These are phyloP conservation scores for Malus fusca DNA, from an alignment of 306 rosid species.

Conservation along the genomic window DNA sequence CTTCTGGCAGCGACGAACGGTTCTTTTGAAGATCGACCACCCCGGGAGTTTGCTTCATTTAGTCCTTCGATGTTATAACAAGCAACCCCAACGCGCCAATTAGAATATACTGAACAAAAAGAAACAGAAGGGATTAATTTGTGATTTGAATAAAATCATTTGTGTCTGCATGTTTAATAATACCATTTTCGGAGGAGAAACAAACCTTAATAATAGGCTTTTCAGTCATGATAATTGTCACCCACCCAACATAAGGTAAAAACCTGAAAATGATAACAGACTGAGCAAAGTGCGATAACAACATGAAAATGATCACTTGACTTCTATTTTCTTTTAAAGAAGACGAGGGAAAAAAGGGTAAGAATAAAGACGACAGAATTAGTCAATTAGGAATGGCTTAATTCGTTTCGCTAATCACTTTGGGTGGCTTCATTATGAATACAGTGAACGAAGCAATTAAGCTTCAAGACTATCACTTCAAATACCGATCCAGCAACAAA, in stretches of 20 bases:
- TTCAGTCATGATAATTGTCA: slow-evolving; percentile 90
- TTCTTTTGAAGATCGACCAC: slow-evolving; percentile 1
- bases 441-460: neutral
- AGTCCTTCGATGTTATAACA: slow-evolving; percentile 72
- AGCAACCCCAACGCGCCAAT: slow-evolving; percentile 77
- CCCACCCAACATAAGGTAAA: slow-evolving; percentile 95
- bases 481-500: neutral
- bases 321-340: neutral
- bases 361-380: neutral
- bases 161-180: neutral
- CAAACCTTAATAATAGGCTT: slow-evolving; percentile 89
- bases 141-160: neutral
- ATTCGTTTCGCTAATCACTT: neutral
- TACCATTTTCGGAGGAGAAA: neutral
- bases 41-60: slow-evolving; percentile 18
- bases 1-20: neutral
- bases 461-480: neutral
- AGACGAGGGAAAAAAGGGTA: neutral
- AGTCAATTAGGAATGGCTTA: neutral
- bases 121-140: slow-evolving; percentile 5
- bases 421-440: neutral
- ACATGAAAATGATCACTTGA: neutral
- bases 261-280: slow-evolving; percentile 43
- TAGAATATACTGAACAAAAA: slow-evolving; percentile 54
- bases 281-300: neutral